Evolutionary conservation across 345 rosid species (phyloP), one percentile per base, ranked within the genome.

Genomic region (Isatis tinctoria): DNA sequence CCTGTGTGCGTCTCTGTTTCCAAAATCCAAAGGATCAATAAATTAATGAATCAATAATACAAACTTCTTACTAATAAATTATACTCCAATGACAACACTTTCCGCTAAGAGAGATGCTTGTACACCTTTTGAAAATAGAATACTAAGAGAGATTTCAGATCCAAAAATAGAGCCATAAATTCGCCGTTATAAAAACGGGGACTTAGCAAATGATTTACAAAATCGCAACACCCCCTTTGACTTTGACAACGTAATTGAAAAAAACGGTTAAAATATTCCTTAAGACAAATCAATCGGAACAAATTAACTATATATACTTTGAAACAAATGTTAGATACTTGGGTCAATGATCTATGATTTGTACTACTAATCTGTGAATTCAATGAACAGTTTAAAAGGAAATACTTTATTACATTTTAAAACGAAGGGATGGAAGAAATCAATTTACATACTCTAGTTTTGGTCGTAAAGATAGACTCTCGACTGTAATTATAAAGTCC

Each of bases 1-100:
- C 64, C 64, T 59, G 9, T 41, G 22, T 41, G 51, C 67, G 67
- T 62, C 49, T 61, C 13, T 62, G 51, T 41, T 41, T 41, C 67
- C 51, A 62, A 51, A 51, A 51, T 51, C 57, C 13, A 18, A 48
- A 18, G 32, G 43, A 61, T 24, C 49, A 61, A 61, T 61, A 14
- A 39, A 13, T 18, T 16, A 30, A n/a, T n/a, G n/a, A n/a, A 26
- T 26, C 37, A 17, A 33, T 58, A 2, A 33, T 16, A 27, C 43
- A 35, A 28, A 33, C 26, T 33, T 57, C 13, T 57, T 17, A n/a
- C 24, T 12, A 14, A 3, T 12, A 14, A 3, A 30, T 28, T 32
- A 28, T 28, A 22, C 24, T 7, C 30, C 18, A 54, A 10, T 14
- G 35, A 26, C 35, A 13, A 53, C 58, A 52, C 30, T 26, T 26